A percentile compares a stretch with the other conserved stretches of the same genome.
Conservation (phyloP, 768 basidiomycete species). For the Phallus indusiatus region DNA sequence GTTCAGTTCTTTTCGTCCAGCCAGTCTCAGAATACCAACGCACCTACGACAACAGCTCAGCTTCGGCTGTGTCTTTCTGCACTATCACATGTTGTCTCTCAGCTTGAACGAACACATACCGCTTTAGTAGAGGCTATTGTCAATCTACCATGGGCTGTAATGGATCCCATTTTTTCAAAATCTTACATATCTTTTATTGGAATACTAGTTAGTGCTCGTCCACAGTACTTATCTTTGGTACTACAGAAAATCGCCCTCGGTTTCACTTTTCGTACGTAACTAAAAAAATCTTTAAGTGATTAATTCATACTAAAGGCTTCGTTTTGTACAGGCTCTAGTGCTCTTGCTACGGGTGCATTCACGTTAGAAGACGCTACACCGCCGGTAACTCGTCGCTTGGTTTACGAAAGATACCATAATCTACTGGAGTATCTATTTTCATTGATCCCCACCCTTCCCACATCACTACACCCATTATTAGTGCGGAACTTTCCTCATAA, state of each 20-base stretch:
- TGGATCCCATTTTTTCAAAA: constrained; percentile 77
- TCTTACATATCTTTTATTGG: constrained; percentile 85
- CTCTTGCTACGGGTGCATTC: constrained; percentile 49
- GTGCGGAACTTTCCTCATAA: constrained; percentile 88
- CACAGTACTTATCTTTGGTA: constrained; percentile 83
- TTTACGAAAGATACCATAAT: constrained; percentile 81
- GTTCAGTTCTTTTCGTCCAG: constrained; percentile 61
- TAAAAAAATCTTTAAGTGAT: neutral
- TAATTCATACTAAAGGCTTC: constrained; percentile 1
- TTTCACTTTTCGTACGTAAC: constrained; percentile 75
- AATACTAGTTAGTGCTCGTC: constrained; percentile 82
- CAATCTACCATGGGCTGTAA: constrained; percentile 85
- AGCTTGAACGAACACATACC: constrained; percentile 73
- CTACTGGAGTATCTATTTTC: constrained; percentile 82
- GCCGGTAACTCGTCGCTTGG: constrained; percentile 69
- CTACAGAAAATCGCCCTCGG: constrained; percentile 76
- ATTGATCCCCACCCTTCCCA: constrained; percentile 85
- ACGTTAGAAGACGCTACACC: constrained; percentile 54
- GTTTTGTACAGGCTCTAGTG: constrained; percentile 51
- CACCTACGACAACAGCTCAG: constrained; percentile 32
- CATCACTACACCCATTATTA: constrained; percentile 78
- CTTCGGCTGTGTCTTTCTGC: constrained; percentile 77
- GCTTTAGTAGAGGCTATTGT: constrained; percentile 80
- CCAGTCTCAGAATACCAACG: constrained; percentile 35
- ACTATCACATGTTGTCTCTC: constrained; percentile 85